A percentile compares a stretch with the other conserved stretches of the same genome.
Conservation (phyloP, 2,329 filamentous ascomycete genomes). For the Torrubiella hemipterigena region DNA sequence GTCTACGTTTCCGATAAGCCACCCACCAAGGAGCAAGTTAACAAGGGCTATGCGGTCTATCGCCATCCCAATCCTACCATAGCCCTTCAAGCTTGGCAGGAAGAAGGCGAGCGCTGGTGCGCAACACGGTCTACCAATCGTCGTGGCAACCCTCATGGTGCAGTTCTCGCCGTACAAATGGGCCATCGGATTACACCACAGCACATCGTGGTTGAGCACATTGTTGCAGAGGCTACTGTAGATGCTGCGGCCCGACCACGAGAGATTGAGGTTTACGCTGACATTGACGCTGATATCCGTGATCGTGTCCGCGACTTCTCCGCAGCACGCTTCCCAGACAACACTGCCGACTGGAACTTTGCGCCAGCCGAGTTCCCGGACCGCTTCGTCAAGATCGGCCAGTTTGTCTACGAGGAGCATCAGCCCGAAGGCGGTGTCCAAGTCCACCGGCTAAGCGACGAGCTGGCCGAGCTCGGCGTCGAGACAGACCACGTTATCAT, state of each 20-base stretch:
- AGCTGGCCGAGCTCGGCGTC: slow-evolving; percentile 34
- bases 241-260: slow-evolving; percentile 51
- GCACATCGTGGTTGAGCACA: slow-evolving; percentile 62
- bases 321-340: slow-evolving; percentile 24
- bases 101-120: slow-evolving; percentile 85
- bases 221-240: slow-evolving; percentile 47
- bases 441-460: slow-evolving; percentile 38
- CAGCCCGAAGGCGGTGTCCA: slow-evolving; percentile 32
- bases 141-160: slow-evolving; percentile 35
- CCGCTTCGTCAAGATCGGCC: slow-evolving; percentile 44
- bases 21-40: slow-evolving; percentile 6
- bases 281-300: slow-evolving; percentile 32
- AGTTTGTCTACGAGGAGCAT: slow-evolving; percentile 39
- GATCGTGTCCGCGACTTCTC: slow-evolving; percentile 31
- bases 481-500: slow-evolving; percentile 41
- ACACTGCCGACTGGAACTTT: slow-evolving; percentile 16
- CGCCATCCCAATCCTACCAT: slow-evolving; percentile 23
- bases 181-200: slow-evolving; percentile 49
- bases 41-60: slow-evolving; percentile 11
- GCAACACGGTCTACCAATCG: slow-evolving; percentile 33
- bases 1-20: slow-evolving; percentile 29
- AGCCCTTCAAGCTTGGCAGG: slow-evolving; percentile 59
- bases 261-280: slow-evolving; percentile 59
- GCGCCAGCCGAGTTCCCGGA: slow-evolving; percentile 14
- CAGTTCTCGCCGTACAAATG: slow-evolving; percentile 53